Evolutionary conservation across 495 filamentous ascomycete genomes (phyloP).

Genomic region (Aspergillus sclerotiicarbonarius): DNA sequence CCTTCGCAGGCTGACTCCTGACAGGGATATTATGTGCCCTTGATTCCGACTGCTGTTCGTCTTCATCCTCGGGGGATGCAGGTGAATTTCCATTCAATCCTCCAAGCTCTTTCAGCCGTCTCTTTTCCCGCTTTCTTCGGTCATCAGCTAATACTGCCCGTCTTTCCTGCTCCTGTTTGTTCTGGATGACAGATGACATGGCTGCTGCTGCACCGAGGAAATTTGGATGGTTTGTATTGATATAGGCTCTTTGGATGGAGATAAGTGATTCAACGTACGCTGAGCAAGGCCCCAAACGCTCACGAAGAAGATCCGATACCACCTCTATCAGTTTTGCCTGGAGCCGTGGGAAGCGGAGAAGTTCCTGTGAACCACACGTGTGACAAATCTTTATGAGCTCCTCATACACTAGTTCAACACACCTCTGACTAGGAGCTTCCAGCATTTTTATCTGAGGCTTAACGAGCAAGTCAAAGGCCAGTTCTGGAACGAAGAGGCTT

Average conservation of each 20-base stretch:
- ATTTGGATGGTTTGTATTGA: slow-evolving; percentile 99
- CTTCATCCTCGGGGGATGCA: slow-evolving; percentile 72
- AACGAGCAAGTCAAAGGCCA: slow-evolving; percentile 95
- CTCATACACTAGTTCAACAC: slow-evolving; percentile 97
- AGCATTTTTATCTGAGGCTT: slow-evolving; percentile 98
- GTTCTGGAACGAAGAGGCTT: slow-evolving; percentile 93
- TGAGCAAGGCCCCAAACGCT: slow-evolving; percentile 84
- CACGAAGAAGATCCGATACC: slow-evolving; percentile 91
- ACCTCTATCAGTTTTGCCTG: slow-evolving; percentile 98
- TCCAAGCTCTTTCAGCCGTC: slow-evolving; percentile 76
- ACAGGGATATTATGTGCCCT: slow-evolving; percentile 54
- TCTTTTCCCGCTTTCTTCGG: slow-evolving; percentile 75
- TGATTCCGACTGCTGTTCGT: slow-evolving; percentile 46
- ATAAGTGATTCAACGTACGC: slow-evolving; percentile 94
- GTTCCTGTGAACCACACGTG: slow-evolving; percentile 93
- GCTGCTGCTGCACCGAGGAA: slow-evolving; percentile 97
- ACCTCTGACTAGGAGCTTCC: slow-evolving; percentile 92
- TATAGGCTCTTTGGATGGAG: slow-evolving; percentile 95
- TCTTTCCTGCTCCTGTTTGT: slow-evolving; percentile 89
- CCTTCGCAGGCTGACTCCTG: slow-evolving; percentile 59
- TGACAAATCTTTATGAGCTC: slow-evolving; percentile 99
- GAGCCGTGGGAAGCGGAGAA: slow-evolving; percentile 85
- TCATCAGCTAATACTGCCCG: slow-evolving; percentile 78
- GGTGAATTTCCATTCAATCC: slow-evolving; percentile 70
- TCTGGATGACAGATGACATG: slow-evolving; percentile 93